A percentile compares a stretch with the other conserved stretches of the same genome.
Conservation (phyloP, 2,329 filamentous ascomycete species). For the Clarireedia monteithiana region DNA sequence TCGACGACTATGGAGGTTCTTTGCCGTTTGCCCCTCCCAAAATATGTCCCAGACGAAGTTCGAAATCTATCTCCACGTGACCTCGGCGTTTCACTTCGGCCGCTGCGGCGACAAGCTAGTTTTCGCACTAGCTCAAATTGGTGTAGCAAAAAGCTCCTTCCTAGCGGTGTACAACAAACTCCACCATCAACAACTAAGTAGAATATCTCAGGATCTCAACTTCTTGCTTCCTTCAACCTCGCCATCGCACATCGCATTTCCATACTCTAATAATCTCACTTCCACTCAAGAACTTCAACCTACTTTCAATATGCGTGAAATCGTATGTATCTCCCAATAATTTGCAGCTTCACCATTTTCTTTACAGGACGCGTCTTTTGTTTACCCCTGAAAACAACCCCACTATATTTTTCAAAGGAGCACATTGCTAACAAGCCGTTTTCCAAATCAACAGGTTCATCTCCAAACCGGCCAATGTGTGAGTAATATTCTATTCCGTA, state of each 20-base stretch:
- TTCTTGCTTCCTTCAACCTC: slow-evolving; percentile 19
- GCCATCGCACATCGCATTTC: not conserved
- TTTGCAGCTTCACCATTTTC: not conserved
- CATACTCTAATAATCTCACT: slow-evolving; percentile 7
- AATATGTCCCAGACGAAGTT: not conserved
- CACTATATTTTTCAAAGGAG: slow-evolving; percentile 31
- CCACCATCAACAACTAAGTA: slow-evolving; percentile 16
- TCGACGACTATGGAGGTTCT: not conserved
- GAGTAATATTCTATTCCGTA: slow-evolving; percentile 37
- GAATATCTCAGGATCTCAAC: slow-evolving; percentile 12
- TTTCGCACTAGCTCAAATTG: slow-evolving; percentile 1
- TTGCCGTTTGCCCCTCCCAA: not conserved
- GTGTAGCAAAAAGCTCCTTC: slow-evolving; percentile 9
- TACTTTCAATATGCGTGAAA: slow-evolving; percentile 62
- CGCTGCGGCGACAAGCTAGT: not conserved
- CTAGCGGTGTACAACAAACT: slow-evolving; percentile 14
- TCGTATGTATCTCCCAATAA: slow-evolving; percentile 44
- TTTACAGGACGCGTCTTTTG: slow-evolving; percentile 32
- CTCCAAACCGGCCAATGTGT: slow-evolving; percentile 99
- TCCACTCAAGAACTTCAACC: slow-evolving; percentile 16
- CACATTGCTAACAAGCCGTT: slow-evolving; percentile 46
- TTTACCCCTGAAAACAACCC: slow-evolving; percentile 31
- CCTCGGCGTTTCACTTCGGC: not conserved
- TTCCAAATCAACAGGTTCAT: slow-evolving; percentile 68
- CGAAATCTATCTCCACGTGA: slow-evolving; percentile 3